These are phyloP conservation scores for Monascus purpureus DNA, from an alignment of 495 filamentous ascomycete genomes.

Conservation along the genomic window DNA sequence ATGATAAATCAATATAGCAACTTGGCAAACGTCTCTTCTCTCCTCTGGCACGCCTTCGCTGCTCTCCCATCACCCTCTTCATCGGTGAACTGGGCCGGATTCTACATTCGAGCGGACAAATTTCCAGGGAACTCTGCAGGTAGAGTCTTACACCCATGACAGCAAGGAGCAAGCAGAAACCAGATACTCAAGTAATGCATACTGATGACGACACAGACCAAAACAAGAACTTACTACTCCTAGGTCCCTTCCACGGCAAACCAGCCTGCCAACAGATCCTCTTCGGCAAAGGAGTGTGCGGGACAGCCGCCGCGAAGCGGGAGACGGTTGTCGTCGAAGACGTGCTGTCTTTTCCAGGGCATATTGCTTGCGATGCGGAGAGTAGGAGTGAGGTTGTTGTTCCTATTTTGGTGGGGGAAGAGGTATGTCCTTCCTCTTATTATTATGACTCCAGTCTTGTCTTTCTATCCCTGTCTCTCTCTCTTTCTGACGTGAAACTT, in stretches of 20 bases:
- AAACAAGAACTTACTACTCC: conserved; percentile 39
- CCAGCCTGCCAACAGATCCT: conserved; percentile 77
- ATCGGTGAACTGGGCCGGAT: conserved; percentile 80
- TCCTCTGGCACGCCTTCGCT: conserved; percentile 76
- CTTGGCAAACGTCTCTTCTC: conserved; percentile 67
- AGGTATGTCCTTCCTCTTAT: conserved; percentile 27
- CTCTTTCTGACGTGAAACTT: conserved; percentile 1
- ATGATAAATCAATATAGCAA: too few species aligned
- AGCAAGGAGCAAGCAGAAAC: conserved; percentile 1
- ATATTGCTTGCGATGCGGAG: conserved; percentile 81
- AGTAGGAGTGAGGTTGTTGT: conserved; percentile 86
- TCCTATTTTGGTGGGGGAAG: conserved; percentile 48
- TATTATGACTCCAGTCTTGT: conserved; percentile 4
- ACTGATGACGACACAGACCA: background rate
- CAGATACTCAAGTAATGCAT: conserved; percentile 10
- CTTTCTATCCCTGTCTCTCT: background rate
- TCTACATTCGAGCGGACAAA: conserved; percentile 64
- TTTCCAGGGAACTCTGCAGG: conserved; percentile 25
- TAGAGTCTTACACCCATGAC: conserved; percentile 11
- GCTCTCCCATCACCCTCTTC: conserved; percentile 61
- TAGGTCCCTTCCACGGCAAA: conserved; percentile 81
- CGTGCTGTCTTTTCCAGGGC: conserved; percentile 65
- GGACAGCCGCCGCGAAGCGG: conserved; percentile 50
- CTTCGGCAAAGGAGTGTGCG: conserved; percentile 74
- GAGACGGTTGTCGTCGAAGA: conserved; percentile 61